These are phyloP conservation scores for Forsythia viridissima DNA, from an alignment of 257 asterid species.

Conservation along the genomic window DNA sequence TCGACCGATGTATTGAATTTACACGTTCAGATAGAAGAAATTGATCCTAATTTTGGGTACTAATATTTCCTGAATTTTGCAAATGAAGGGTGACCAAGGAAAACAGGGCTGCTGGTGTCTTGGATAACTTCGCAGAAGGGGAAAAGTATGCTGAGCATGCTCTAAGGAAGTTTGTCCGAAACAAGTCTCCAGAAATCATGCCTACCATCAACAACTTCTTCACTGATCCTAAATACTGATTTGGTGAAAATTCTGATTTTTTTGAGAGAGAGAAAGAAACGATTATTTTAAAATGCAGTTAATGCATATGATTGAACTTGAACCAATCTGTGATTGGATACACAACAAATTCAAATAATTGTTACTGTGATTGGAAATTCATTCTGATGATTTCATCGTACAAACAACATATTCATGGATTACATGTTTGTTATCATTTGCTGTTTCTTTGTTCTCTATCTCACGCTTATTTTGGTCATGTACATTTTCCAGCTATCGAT, in stretches of 20 bases:
- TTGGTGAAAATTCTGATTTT: not conserved
- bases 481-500: not conserved
- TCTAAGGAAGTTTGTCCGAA: slow-evolving; percentile 72
- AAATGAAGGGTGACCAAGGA: slow-evolving; percentile 70
- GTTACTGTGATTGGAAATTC: not conserved
- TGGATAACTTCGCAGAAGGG: slow-evolving; percentile 75
- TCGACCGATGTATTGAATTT: not conserved
- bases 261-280: not conserved
- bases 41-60: not conserved
- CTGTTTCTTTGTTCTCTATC: not conserved
- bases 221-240: slow-evolving; percentile 56
- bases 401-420: not conserved
- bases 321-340: slow-evolving; percentile 3
- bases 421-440: not conserved
- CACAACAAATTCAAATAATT: slow-evolving; percentile 33
- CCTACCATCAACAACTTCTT: slow-evolving; percentile 71
- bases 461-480: not conserved
- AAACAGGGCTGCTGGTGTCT: slow-evolving; percentile 76
- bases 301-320: slow-evolving; percentile 26
- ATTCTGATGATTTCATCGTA: not conserved
- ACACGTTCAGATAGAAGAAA: not conserved
- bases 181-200: slow-evolving; percentile 71
- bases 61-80: not conserved
- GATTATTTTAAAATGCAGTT: slow-evolving; percentile 19
- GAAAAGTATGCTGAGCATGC: slow-evolving; percentile 66